Conservation (phyloP, 108 stramenopile genomes). For the Phaeodactylum tricornutum region DNA sequence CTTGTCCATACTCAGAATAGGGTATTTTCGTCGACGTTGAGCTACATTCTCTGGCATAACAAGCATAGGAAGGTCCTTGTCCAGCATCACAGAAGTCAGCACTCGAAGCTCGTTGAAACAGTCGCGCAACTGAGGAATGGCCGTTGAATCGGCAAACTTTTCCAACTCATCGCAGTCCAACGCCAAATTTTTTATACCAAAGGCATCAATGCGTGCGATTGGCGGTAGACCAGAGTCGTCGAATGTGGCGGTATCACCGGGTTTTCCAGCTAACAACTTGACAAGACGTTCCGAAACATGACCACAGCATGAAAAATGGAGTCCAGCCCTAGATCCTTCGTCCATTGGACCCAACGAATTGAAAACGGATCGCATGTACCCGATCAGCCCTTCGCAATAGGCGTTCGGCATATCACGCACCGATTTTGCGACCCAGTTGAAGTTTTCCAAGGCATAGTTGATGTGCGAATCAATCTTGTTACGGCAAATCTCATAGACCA, state of each 20-base stretch:
- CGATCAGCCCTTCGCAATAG: slow-evolving; percentile 73
- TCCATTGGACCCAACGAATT: slow-evolving; percentile 79
- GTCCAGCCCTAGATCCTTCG: slow-evolving; percentile 77
- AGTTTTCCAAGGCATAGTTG: slow-evolving; percentile 73
- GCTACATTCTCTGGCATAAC: slow-evolving; percentile 55
- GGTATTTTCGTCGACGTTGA: slow-evolving; percentile 69
- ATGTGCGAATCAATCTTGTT: slow-evolving; percentile 81
- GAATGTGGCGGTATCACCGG: slow-evolving; percentile 26
- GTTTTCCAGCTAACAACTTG: slow-evolving; percentile 50
- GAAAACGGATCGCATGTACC: slow-evolving; percentile 72
- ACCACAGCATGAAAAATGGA: slow-evolving; percentile 89
- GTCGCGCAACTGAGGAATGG: slow-evolving; percentile 75
- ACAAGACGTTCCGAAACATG: slow-evolving; percentile 81
- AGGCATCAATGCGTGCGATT: slow-evolving; percentile 76
- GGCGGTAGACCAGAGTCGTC: slow-evolving; percentile 43
- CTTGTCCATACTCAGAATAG: slow-evolving; percentile 75
- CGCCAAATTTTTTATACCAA: slow-evolving; percentile 73
- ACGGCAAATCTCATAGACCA: slow-evolving; percentile 80
- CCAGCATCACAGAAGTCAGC: slow-evolving; percentile 64
- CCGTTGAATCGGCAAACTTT: slow-evolving; percentile 66
- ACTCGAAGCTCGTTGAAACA: slow-evolving; percentile 80
- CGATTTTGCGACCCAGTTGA: slow-evolving; percentile 75
- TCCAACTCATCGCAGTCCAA: slow-evolving; percentile 76
- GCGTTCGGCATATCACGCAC: slow-evolving; percentile 77
- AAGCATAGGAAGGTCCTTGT: slow-evolving; percentile 65